These are phyloP conservation scores for Oryza punctata DNA, from an alignment of 176 grass and related monocot species.

Conservation along the genomic window DNA sequence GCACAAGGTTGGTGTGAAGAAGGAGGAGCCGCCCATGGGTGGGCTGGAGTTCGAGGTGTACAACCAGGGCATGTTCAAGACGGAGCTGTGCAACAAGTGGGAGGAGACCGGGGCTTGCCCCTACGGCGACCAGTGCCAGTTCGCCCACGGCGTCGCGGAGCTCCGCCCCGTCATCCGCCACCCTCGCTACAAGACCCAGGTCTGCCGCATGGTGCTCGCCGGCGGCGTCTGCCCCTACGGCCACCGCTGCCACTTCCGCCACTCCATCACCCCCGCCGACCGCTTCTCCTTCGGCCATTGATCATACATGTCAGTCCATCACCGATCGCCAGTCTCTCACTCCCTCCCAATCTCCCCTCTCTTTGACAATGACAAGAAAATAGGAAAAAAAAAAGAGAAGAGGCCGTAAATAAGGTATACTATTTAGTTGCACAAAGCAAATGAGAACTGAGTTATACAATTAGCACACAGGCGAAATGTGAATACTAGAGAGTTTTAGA, in stretches of 20 bases:
- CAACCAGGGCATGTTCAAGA: slow-evolving; percentile 98
- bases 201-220: slow-evolving; percentile 85
- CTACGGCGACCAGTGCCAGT: slow-evolving; percentile 85
- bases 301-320: slow-evolving; percentile 33
- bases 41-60: slow-evolving; percentile 80
- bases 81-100: slow-evolving; percentile 99
- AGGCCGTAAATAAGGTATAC: slow-evolving; percentile 25
- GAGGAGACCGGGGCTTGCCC: slow-evolving; percentile 79
- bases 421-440: slow-evolving; percentile 23
- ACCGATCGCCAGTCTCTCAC: slow-evolving; percentile 45
- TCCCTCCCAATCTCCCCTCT: slow-evolving; percentile 38
- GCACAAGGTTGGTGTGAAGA: not conserved
- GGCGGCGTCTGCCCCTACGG: slow-evolving; percentile 87
- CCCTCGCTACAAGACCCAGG: slow-evolving; percentile 94
- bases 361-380: slow-evolving; percentile 2
- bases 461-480: slow-evolving; percentile 45
- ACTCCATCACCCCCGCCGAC: slow-evolving; percentile 65
- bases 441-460: not conserved
- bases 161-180: slow-evolving; percentile 91
- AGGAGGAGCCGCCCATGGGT: slow-evolving; percentile 39
- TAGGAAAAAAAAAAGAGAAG: not conserved
- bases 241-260: slow-evolving; percentile 97
- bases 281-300: slow-evolving; percentile 44
- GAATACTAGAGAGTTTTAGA: slow-evolving; percentile 48
- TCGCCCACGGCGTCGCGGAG: slow-evolving; percentile 93